These are phyloP conservation scores for Akanthomyces lecanii DNA, from an alignment of 2,329 filamentous ascomycete genomes.

Conservation along the genomic window DNA sequence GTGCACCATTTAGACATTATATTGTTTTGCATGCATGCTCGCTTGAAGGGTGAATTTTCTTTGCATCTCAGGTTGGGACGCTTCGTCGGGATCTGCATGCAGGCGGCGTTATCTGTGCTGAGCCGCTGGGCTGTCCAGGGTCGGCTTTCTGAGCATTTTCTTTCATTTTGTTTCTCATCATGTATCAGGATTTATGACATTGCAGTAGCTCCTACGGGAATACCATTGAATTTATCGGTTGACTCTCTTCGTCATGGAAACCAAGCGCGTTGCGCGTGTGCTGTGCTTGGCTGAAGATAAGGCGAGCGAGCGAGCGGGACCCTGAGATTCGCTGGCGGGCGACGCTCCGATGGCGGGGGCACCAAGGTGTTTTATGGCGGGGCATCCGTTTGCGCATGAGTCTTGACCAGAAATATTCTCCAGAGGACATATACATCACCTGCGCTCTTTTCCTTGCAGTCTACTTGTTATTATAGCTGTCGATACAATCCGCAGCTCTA, in stretches of 20 bases:
- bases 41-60: neutral
- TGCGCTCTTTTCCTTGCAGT: neutral
- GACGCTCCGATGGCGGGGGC: constrained; percentile 16
- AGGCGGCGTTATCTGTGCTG: constrained; percentile 11
- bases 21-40: neutral
- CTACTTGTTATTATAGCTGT: neutral
- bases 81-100: constrained; percentile 6
- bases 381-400: constrained; percentile 5
- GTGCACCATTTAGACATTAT: neutral
- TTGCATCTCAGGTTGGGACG: neutral
- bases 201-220: neutral
- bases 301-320: neutral
- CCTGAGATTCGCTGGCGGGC: constrained; percentile 2
- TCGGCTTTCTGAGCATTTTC: neutral
- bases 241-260: neutral
- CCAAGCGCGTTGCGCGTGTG: neutral
- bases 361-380: constrained; percentile 9
- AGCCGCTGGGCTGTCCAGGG: neutral
- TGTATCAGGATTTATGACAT: constrained; percentile 2
- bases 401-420: constrained; percentile 4
- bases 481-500: neutral
- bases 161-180: neutral
- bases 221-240: neutral
- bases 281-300: neutral
- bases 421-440: neutral